Base-by-base conservation (phyloP, 2,329 filamentous ascomycete species). In the Capronia coronata region DNA sequence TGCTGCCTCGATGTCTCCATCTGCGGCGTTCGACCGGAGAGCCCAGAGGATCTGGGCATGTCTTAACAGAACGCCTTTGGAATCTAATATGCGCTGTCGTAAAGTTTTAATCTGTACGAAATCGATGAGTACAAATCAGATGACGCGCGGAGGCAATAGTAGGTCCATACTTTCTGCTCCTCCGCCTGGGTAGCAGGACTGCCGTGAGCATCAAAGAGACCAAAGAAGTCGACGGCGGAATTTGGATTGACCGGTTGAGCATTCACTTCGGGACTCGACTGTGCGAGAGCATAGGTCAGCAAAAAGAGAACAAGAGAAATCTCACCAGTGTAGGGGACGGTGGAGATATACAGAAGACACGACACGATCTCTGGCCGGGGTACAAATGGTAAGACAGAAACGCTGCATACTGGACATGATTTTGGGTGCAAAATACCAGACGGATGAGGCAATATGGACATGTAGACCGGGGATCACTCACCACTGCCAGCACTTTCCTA, bases 1-100 rank as follows among this genome's bases (percentile, higher is more conserved):
- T 2, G 90, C 85, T 62, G 82, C 84, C 43, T 87, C 82, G 16
- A 80, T 68, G 64, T 94, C 82, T 43, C 85, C 82, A 21, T 80
- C 75, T 25, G 83, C 79, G 62, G 82, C 83, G 32, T 76, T 74
- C 13, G 80, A 80, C 41, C 75, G 68, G 19, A 86, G 67, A 1
- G 79, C 79, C 68, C 83, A 81, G 48, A 72, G 69, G 34, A 79
- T 73, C 45, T 94, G 86, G 38, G 76, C 70, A 51, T 82, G 71
- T 72, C 77, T 66, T 71, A 84, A 67, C 9, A 67, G 71, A 3
- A 73, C 69, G 52, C 80, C 77, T 37, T 80, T 80, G 52, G 70
- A 67, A 16, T 71, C 64, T 32, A 73, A 65, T 22, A 84, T 64
- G 39, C 75, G 71, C 39, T 75, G 68, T 49, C 76, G 69, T 25